Base-by-base conservation (phyloP, 2,329 filamentous ascomycete genomes). In the Calonectria fujianensis region DNA sequence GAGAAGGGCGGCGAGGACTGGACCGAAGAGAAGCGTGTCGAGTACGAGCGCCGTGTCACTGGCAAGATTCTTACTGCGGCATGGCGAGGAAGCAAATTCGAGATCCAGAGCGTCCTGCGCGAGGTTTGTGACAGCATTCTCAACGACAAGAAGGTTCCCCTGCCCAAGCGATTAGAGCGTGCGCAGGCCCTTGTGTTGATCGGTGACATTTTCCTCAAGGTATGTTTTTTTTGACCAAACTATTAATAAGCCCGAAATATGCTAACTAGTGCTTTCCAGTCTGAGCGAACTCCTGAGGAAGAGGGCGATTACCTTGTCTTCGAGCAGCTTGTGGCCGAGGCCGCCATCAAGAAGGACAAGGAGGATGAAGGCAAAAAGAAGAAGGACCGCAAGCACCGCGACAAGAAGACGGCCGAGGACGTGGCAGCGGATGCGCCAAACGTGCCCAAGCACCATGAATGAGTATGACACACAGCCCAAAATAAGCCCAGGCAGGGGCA, bases 251-350 rank as follows among this genome's bases (percentile, higher is more conserved):
- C 80, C 79, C 50, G 24, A 27, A 27, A 37, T 13, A 45, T 16
- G 48, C 69, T 73, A 50, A 76, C 70, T 11, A 24, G 31, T 41
- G 77, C 68, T 20, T 13, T 61, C 63, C 79, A 98, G 96, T 95
- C 96, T 51, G 91, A 94, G 84, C 93, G 97, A 76, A 94, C 96
- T 70, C 94, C 96, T 52, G 97, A 99, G 78, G 97, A 99, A 88
- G 97, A 99, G 86, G 96, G 97, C 77, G 97, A 98, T 82, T 98
- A 98, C 86, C 97, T 99, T 92, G 96, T 96, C 20, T 99, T 99
- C 80, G 97, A 99, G 85, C 96, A 98, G 86, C 93, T 99, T 71
- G 98, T 99, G 85, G 96, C 97, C 66, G 97, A 99, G 84, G 96
- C 96, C 6, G 96, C 96, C 72, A 94, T 96, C 69, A 98, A 98